phyloP scores from a whole-genome alignment of 345 rosid species.

The Salix udensis region DNA sequence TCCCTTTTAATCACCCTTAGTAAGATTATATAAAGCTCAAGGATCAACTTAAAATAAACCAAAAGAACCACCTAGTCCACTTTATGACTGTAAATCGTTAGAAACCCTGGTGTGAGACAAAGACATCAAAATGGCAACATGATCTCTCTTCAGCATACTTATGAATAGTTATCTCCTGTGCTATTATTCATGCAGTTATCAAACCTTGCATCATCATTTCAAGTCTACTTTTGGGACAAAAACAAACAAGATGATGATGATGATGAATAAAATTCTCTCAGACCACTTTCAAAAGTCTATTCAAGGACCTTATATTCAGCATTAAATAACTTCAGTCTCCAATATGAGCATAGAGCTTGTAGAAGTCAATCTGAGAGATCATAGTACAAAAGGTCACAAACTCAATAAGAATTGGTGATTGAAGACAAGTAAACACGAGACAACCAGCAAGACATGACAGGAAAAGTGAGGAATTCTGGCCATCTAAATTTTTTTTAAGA shows the following conservation, averaged over 20 bases:
- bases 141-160: neutral
- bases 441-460: conserved; percentile 3
- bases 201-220: neutral
- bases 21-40: neutral
- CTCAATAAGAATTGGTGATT: neutral
- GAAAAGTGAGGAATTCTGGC: neutral
- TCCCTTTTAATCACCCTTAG: neutral
- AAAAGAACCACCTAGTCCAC: neutral
- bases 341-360: neutral
- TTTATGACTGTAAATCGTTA: neutral
- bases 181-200: neutral
- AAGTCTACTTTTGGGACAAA: neutral
- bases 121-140: neutral
- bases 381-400: neutral
- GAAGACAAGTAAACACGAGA: neutral
- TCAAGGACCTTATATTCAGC: neutral
- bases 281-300: neutral
- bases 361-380: neutral
- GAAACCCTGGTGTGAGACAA: neutral
- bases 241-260: neutral
- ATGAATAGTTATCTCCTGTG: neutral
- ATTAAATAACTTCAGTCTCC: neutral
- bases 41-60: neutral
- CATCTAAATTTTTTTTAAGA: neutral
- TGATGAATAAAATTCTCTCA: neutral